These are phyloP conservation scores for Boletus tomentosulus DNA, from an alignment of 768 basidiomycete genomes.

Conservation along the genomic window DNA sequence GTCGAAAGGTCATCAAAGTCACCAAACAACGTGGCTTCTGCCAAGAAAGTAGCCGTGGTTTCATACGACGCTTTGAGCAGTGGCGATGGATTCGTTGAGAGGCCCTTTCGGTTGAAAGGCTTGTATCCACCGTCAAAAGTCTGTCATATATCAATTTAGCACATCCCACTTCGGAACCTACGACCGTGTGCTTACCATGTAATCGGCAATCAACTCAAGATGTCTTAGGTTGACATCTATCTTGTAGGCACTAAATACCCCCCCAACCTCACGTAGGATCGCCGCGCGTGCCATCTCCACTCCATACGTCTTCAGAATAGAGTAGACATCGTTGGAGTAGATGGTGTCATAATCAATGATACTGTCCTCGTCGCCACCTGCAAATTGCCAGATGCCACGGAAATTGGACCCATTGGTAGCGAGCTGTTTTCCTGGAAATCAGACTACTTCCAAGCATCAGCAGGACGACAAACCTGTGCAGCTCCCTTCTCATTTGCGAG, in stretches of 20 bases:
- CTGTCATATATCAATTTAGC: constrained; percentile 37
- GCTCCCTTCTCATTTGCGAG: constrained; percentile 46
- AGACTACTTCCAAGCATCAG: neutral
- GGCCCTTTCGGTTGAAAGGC: constrained; percentile 95
- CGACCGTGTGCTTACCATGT: constrained; percentile 69
- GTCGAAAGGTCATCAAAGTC: constrained; percentile 92
- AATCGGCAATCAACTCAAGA: constrained; percentile 95
- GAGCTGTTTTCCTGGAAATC: constrained; percentile 42
- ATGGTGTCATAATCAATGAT: constrained; percentile 76
- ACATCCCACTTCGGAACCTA: neutral
- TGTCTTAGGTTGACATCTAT: constrained; percentile 94
- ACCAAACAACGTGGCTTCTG: constrained; percentile 90
- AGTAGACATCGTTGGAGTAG: constrained; percentile 94
- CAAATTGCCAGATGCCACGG: constrained; percentile 79
- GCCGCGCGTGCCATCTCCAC: constrained; percentile 94
- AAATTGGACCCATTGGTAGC: constrained; percentile 94
- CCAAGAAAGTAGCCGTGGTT: constrained; percentile 89
- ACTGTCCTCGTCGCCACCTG: constrained; percentile 45
- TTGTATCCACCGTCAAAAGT: constrained; percentile 98
- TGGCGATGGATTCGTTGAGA: constrained; percentile 90
- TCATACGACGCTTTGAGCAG: constrained; percentile 97
- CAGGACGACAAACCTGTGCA: constrained; percentile 37
- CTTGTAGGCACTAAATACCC: constrained; percentile 91
- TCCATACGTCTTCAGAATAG: constrained; percentile 87
- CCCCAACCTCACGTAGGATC: constrained; percentile 87